A percentile compares a stretch with the other conserved stretches of the same genome.
These are phyloP conservation scores for Microbotryum silenes-acaulis DNA, from an alignment of 1,284 basidiomycete genomes.

Conservation along the genomic window DNA sequence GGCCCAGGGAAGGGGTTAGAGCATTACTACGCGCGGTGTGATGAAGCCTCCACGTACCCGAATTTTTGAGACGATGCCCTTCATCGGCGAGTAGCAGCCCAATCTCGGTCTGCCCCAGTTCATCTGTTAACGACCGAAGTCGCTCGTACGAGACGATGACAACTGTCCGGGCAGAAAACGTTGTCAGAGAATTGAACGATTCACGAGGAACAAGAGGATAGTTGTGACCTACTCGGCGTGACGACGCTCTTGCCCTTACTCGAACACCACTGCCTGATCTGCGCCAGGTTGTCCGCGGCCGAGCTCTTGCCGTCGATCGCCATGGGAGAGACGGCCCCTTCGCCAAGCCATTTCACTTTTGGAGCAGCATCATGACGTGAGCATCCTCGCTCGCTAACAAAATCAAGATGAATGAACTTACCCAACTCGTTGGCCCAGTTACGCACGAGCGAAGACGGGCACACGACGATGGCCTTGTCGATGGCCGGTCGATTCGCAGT, in stretches of 20 bases:
- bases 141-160: slow-evolving; percentile 99
- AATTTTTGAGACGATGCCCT: slow-evolving; percentile 95
- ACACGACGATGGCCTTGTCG: slow-evolving; percentile 96
- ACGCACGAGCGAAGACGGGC: slow-evolving; percentile 90
- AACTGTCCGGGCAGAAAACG: slow-evolving; percentile 49
- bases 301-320: slow-evolving; percentile 85
- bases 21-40: background rate
- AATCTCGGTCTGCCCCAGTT: slow-evolving; percentile 71
- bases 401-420: slow-evolving; percentile 33
- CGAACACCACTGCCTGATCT: slow-evolving; percentile 76
- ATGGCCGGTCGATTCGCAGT: slow-evolving; percentile 75
- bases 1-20: background rate
- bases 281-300: slow-evolving; percentile 67
- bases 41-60: slow-evolving; percentile 50
- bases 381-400: background rate
- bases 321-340: slow-evolving; percentile 67
- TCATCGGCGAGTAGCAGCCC: slow-evolving; percentile 93
- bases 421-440: slow-evolving; percentile 99
- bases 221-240: slow-evolving; percentile 61
- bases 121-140: slow-evolving; percentile 67
- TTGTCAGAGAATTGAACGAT: no score
- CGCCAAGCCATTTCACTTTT: slow-evolving; percentile 84
- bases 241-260: slow-evolving; percentile 78
- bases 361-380: slow-evolving; percentile 7
- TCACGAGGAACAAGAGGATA: background rate